Evolutionary conservation across 2,329 filamentous ascomycete genomes (phyloP).

Genomic region (Phyllosticta citrichinensis): DNA sequence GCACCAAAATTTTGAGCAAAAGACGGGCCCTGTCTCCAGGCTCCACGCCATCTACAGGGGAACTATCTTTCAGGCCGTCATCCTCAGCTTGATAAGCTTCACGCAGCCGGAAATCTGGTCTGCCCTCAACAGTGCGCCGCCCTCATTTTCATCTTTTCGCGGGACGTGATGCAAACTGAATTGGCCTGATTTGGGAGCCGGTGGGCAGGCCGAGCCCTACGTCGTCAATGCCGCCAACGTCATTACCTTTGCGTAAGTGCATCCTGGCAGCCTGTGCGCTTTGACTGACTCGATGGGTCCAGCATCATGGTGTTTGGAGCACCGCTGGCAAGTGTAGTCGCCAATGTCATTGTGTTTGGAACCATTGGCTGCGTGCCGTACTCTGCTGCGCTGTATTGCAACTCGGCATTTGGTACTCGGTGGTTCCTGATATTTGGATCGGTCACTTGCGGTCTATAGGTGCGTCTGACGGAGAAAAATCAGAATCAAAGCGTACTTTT

Average conservation of each 20-base stretch:
- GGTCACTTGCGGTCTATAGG: slow-evolving; percentile 22
- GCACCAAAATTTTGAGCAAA: neutral
- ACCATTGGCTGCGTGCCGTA: slow-evolving; percentile 24
- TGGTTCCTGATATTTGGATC: slow-evolving; percentile 27
- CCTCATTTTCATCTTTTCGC: slow-evolving; percentile 30
- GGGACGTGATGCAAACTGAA: neutral
- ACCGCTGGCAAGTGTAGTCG: neutral
- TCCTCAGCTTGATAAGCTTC: slow-evolving; percentile 36
- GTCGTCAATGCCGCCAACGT: slow-evolving; percentile 8
- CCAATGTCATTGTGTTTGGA: slow-evolving; percentile 25
- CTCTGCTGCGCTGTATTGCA: slow-evolving; percentile 20
- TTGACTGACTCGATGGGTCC: slow-evolving; percentile 15
- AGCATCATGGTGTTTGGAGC: slow-evolving; percentile 15
- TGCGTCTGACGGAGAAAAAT: neutral
- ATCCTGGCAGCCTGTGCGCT: slow-evolving; percentile 36
- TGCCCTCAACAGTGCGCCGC: slow-evolving; percentile 29
- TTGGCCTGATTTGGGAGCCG: slow-evolving; percentile 17
- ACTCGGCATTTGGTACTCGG: slow-evolving; percentile 23
- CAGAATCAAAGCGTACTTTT: slow-evolving; percentile 34
- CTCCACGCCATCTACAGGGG: slow-evolving; percentile 28
- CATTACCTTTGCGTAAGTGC: slow-evolving; percentile 25
- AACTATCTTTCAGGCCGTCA: slow-evolving; percentile 38
- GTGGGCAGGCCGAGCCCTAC: slow-evolving; percentile 2
- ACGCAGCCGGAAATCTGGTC: slow-evolving; percentile 41
- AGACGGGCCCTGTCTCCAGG: neutral